phyloP scores from a whole-genome alignment of 2,329 filamentous ascomycete genomes.

The Plenodomus tracheiphilus region DNA sequence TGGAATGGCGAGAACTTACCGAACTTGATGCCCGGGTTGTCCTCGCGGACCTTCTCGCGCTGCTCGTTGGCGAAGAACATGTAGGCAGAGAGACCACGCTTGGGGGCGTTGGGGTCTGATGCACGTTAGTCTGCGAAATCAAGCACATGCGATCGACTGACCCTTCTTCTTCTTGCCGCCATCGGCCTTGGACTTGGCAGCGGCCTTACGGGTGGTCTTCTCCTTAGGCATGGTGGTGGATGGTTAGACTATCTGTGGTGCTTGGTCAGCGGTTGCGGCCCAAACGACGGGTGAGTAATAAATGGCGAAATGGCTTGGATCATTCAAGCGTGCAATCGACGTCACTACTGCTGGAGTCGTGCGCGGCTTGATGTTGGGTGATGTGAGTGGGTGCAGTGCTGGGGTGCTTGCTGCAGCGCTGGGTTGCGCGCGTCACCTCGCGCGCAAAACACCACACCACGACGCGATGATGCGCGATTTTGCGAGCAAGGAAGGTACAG shows the following conservation, averaged over 20 bases:
- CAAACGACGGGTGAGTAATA: slow-evolving; percentile 1
- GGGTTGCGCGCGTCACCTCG: slow-evolving; percentile 26
- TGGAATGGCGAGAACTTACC: slow-evolving; percentile 57
- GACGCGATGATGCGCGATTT: slow-evolving; percentile 34
- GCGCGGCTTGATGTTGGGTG: slow-evolving; percentile 14
- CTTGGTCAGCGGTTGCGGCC: not conserved
- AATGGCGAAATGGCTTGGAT: not conserved
- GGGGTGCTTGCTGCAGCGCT: slow-evolving; percentile 19
- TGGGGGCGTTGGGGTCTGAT: slow-evolving; percentile 92
- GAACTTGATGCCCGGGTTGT: slow-evolving; percentile 97
- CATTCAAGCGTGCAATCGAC: slow-evolving; percentile 4
- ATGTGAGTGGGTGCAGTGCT: slow-evolving; percentile 17
- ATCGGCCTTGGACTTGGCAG: slow-evolving; percentile 49
- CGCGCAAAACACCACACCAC: slow-evolving; percentile 39
- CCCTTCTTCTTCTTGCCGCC: slow-evolving; percentile 74
- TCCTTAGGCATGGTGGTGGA: slow-evolving; percentile 68
- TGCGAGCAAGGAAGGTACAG: slow-evolving; percentile 21
- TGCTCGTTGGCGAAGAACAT: slow-evolving; percentile 99
- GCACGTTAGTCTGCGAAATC: slow-evolving; percentile 9
- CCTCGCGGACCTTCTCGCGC: slow-evolving; percentile 95
- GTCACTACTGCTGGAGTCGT: slow-evolving; percentile 3
- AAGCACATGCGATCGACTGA: slow-evolving; percentile 39
- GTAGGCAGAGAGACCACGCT: slow-evolving; percentile 98
- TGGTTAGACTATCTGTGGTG: not conserved
- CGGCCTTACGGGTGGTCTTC: slow-evolving; percentile 61